Evolutionary conservation across 148 eudicot genomes (phyloP), one percentile per base, ranked within the genome.

Genomic region (Pharnaceum exiguum): DNA sequence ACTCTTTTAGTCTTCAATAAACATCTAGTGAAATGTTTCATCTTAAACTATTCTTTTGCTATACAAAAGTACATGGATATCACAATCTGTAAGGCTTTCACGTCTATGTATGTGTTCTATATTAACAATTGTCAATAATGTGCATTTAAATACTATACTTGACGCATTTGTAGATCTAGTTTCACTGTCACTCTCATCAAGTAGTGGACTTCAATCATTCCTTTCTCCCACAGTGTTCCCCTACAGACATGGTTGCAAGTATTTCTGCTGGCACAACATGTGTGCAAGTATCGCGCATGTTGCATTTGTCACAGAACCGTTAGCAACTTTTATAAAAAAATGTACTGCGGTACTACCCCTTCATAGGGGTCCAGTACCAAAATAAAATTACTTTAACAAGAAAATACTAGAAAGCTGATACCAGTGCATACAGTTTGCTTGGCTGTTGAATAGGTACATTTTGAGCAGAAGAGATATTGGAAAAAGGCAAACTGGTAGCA

Each of bases 381-480:
- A 19, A 23, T 10, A 1, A 46, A 46, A 21, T 46, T 21, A 15
- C 16, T 26, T 28, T n/a, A 27, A 0, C 21, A 13, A 50, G 9
- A 28, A 23, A 37, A 36, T n/a, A 29, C 23, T 50, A 17, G 51
- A 36, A 52, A 47, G 52, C 76, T 76, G 55, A 75, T 51, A 58
- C 19, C 66, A 36, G 36, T 42, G 27, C 62, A 55, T 66, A 68
- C 82, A 82, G 94, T 73, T 63, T 86, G 94, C 47, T 70, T 86
- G 78, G 73, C 86, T 63, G 89, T 80, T 67, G 94, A 86, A 73
- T 82, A 82, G 84, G 71, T 69, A 71, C 72, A 67, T 30, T 39
- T 59, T 72, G 61, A 38, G 39, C 30, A 67, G 39, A 25, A 46
- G 40, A 56, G 47, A 62, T 23, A 60, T 46, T 47, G 51, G n/a